Percentiles rank a stretch among this genome's conserved stretches.
Evolutionary conservation across 345 rosid genomes (phyloP).

Genomic region (Clausena lansium): DNA sequence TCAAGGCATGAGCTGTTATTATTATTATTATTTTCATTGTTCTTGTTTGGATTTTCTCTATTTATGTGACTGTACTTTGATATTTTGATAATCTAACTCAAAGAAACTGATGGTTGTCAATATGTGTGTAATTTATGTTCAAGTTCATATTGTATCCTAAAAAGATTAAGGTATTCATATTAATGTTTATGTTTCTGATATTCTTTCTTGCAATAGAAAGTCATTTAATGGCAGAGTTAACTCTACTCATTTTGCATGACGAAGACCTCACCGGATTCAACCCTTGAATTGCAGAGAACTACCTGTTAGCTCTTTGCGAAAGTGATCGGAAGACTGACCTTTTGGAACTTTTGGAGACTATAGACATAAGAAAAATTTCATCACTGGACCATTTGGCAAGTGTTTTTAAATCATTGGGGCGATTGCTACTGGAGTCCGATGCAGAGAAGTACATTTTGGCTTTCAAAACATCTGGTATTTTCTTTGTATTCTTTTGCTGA

Average conservation of each 20-base stretch:
- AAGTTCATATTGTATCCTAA: background rate
- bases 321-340: slow-evolving; percentile 52
- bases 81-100: background rate
- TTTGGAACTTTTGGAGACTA: slow-evolving; percentile 49
- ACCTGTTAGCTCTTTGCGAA: slow-evolving; percentile 68
- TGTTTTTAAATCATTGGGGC: slow-evolving; percentile 67
- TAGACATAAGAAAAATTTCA: slow-evolving; percentile 57
- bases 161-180: background rate
- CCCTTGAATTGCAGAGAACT: slow-evolving; percentile 54
- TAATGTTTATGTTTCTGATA: background rate
- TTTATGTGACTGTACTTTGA: background rate
- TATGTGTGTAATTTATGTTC: background rate
- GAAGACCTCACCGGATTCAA: background rate
- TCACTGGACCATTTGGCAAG: slow-evolving; percentile 32
- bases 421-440: slow-evolving; percentile 48
- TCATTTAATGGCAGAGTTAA: background rate
- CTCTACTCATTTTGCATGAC: background rate
- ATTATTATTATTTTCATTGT: background rate
- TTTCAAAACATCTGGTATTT: slow-evolving; percentile 50
- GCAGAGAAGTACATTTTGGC: slow-evolving; percentile 52
- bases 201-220: background rate
- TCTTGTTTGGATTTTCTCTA: background rate
- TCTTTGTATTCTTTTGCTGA: background rate
- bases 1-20: slow-evolving; percentile 34
- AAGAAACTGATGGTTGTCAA: background rate